These are phyloP conservation scores for Thelonectria discophora DNA, from an alignment of 2,329 filamentous ascomycete species.

Conservation along the genomic window DNA sequence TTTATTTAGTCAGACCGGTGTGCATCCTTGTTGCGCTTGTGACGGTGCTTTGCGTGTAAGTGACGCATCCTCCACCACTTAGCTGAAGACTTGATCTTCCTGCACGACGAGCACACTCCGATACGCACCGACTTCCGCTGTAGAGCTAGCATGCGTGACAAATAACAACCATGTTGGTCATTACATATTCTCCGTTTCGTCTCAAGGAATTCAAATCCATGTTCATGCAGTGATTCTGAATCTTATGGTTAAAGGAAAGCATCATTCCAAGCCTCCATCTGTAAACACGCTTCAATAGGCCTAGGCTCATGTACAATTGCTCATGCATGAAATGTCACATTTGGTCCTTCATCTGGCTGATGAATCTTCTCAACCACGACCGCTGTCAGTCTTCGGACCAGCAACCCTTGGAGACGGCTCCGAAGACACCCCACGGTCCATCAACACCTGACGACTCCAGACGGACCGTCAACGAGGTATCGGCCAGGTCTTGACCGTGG, in stretches of 20 bases:
- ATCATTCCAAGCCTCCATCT: constrained; percentile 5
- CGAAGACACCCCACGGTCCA: constrained; percentile 4
- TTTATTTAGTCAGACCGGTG: too few relatives aligned
- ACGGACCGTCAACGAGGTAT: constrained; percentile 17
- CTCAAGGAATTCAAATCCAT: constrained; percentile 17
- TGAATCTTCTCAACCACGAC: too few relatives aligned
- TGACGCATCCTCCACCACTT: constrained; percentile 8
- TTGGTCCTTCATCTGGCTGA: too few relatives aligned
- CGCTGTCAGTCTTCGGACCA: too few relatives aligned
- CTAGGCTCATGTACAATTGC: background rate
- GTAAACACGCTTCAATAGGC: constrained; percentile 6
- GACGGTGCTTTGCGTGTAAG: constrained; percentile 10
- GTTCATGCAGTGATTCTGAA: background rate
- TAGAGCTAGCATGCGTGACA: constrained; percentile 1
- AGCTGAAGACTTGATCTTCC: background rate
- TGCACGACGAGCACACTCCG: background rate
- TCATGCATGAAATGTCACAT: too few relatives aligned
- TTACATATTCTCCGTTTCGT: background rate
- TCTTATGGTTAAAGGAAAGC: too few relatives aligned
- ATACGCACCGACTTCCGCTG: background rate
- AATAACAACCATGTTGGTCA: background rate
- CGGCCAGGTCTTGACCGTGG: constrained; percentile 18
- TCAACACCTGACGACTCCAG: background rate
- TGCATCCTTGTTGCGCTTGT: constrained; percentile 3
- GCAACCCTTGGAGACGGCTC: background rate